Conservation (phyloP, 2,329 filamentous ascomycete genomes). For the Orbilia quercus region DNA sequence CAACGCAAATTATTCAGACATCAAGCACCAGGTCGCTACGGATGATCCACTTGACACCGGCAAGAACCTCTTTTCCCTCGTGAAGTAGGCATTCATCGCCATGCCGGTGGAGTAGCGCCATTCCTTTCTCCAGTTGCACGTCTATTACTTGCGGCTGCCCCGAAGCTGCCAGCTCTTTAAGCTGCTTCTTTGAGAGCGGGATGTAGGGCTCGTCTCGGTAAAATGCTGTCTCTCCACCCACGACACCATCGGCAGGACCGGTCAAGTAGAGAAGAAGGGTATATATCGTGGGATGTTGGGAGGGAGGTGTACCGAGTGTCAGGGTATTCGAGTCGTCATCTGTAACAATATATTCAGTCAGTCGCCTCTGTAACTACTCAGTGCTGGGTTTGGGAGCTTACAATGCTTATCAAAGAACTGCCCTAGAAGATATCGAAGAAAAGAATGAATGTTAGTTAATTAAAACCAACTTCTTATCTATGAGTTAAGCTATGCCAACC, state of each 20-base stretch:
- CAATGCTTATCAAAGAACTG: slow-evolving; percentile 95
- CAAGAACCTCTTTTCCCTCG: slow-evolving; percentile 82
- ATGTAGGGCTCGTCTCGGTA: slow-evolving; percentile 67
- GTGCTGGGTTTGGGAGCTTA: slow-evolving; percentile 66
- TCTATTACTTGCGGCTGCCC: slow-evolving; percentile 72
- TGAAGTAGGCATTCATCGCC: slow-evolving; percentile 90
- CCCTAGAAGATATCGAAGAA: slow-evolving; percentile 63
- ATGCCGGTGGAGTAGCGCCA: slow-evolving; percentile 87
- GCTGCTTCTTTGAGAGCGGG: slow-evolving; percentile 65
- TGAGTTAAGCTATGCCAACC: slow-evolving; percentile 1
- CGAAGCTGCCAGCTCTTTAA: slow-evolving; percentile 59
- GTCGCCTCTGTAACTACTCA: slow-evolving; percentile 14
- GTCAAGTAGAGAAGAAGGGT: slow-evolving; percentile 89
- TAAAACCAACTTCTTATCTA: slow-evolving; percentile 58
- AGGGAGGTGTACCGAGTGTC: slow-evolving; percentile 67
- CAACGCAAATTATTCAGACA: slow-evolving; percentile 20
- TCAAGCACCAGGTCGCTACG: slow-evolving; percentile 77
- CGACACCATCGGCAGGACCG: slow-evolving; percentile 76
- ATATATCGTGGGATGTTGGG: slow-evolving; percentile 80
- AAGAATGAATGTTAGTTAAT: neutral
- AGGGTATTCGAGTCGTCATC: slow-evolving; percentile 88
- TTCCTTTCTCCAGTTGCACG: slow-evolving; percentile 81
- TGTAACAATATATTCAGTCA: slow-evolving; percentile 62
- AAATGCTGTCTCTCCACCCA: slow-evolving; percentile 91
- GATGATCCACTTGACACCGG: slow-evolving; percentile 82